Base-by-base conservation (phyloP, 2,329 filamentous ascomycete species). In the Aspergillus flavus region DNA sequence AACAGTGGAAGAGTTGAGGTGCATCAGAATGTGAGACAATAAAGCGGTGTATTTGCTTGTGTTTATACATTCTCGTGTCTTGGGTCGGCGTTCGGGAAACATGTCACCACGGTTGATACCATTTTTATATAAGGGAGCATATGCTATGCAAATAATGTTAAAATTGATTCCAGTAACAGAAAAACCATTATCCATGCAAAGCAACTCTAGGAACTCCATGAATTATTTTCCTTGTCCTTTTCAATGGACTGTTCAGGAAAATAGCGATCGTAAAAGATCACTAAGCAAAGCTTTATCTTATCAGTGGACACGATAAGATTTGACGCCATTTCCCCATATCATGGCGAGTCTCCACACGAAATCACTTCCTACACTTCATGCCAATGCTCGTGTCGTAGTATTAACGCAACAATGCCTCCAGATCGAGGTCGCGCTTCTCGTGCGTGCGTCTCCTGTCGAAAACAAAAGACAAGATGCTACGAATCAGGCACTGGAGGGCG, bases 1-100 rank as follows among this genome's bases (percentile, higher is more conserved):
- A 78, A 80, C 6, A 83, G 80, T 65, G 82, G 82, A 0, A 76
- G 76, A 34, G 79, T 81, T 0, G 79, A 83, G 66, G 78, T 84
- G 43, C 75, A 82, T 46, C 68, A 69, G 50, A 63, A 61, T 28
- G 57, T 59, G 10, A 41, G 57, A 11, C 21, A 19, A 56, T 32
- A 23, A n/a, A 6, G 19, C 12, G 4, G 10, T 4, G 9, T 5
- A 0, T 1, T 32, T 34, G n/a, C 36, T 1, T 39, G 4, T 11
- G 7, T 34, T 55, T 26, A 12, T 36, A 14, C 14, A 6, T 16
- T 28, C 28, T 39, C n/a, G 11, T 23, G 6, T 19, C 11, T 26
- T 1, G n/a, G n/a, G n/a, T 36, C 30, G 52, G 52, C 12, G 52
- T 55, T 52, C 36, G 32, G 12, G 34, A 6, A n/a, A 16, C 4